Evolutionary conservation across 192 early-diverging fungal species (phyloP).

Genomic region (Radiomyces spectabilis): DNA sequence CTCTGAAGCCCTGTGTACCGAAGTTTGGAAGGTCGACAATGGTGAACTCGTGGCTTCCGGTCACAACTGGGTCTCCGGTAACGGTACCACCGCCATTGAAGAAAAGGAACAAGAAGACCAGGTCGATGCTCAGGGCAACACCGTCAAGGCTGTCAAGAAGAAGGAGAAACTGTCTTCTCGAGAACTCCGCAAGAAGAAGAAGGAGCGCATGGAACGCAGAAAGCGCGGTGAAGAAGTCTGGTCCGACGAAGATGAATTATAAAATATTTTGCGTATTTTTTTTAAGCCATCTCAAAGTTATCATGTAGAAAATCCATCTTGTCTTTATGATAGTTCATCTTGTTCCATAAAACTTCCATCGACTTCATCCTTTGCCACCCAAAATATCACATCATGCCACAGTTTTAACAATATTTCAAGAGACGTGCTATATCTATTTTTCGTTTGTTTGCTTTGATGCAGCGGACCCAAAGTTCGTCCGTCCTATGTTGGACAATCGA

Average conservation of each 20-base stretch:
- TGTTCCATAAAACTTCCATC: no score
- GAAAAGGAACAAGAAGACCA: constrained; percentile 40
- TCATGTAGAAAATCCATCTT: no score
- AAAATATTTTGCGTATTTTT: neutral
- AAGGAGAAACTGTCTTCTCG: constrained; percentile 47
- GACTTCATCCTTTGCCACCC: no score
- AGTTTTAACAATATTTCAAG: no score
- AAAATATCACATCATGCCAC: no score
- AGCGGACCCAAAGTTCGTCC: no score
- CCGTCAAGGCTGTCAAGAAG: constrained; percentile 61
- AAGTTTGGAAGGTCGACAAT: constrained; percentile 69
- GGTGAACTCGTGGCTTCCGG: constrained; percentile 43
- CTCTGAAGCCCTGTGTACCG: constrained; percentile 60
- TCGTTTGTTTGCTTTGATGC: no score
- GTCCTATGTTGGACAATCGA: no score
- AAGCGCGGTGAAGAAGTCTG: constrained; percentile 47
- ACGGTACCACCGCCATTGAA: constrained; percentile 36
- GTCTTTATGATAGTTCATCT: no score
- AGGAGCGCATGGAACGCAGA: constrained; percentile 46
- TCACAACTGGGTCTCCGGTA: constrained; percentile 45
- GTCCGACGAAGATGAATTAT: constrained; percentile 1
- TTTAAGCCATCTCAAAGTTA: no score
- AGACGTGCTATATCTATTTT: no score
- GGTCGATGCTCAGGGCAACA: constrained; percentile 72
- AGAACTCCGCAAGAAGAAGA: constrained; percentile 50